phyloP scores from a whole-genome alignment of 148 eudicot species.

The Fagopyrum tataricum region DNA sequence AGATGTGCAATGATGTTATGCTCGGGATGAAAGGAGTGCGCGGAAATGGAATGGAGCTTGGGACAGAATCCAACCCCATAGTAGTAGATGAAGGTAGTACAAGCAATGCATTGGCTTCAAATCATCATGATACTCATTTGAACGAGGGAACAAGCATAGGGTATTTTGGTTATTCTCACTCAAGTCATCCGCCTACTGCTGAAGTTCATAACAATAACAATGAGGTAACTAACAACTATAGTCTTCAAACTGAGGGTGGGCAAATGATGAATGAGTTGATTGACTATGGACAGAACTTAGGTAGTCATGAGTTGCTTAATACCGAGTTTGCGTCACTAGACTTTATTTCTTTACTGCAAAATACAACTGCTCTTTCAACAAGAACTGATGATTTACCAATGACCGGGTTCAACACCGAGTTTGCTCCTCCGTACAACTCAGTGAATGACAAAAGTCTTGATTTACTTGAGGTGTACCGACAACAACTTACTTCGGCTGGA shows the following conservation, averaged over 20 bases:
- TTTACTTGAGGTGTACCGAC: too few relatives aligned
- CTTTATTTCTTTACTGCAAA: too few relatives aligned
- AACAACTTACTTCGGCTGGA: too few relatives aligned
- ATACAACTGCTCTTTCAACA: too few relatives aligned
- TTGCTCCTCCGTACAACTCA: too few relatives aligned
- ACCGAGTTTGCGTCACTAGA: too few relatives aligned
- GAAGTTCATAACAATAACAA: not conserved
- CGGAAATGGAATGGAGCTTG: not conserved
- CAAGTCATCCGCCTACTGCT: not conserved
- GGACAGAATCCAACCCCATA: constrained; percentile 1
- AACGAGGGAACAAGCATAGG: too few relatives aligned
- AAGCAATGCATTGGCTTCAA: not conserved
- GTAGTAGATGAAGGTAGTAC: not conserved
- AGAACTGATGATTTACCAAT: too few relatives aligned
- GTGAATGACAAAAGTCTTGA: too few relatives aligned
- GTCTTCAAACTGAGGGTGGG: not conserved
- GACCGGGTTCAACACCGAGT: too few relatives aligned
- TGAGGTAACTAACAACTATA: not conserved
- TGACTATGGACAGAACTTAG: not conserved
- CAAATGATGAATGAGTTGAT: not conserved
- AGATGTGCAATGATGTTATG: not conserved
- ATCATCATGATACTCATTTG: not conserved
- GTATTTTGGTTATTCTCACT: too few relatives aligned
- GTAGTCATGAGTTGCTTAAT: too few relatives aligned
- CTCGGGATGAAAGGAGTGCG: not conserved